A percentile compares a stretch with the other conserved stretches of the same genome.
Conservation (phyloP, 2,329 filamentous ascomycete species). For the Aspergillus sojae region DNA sequence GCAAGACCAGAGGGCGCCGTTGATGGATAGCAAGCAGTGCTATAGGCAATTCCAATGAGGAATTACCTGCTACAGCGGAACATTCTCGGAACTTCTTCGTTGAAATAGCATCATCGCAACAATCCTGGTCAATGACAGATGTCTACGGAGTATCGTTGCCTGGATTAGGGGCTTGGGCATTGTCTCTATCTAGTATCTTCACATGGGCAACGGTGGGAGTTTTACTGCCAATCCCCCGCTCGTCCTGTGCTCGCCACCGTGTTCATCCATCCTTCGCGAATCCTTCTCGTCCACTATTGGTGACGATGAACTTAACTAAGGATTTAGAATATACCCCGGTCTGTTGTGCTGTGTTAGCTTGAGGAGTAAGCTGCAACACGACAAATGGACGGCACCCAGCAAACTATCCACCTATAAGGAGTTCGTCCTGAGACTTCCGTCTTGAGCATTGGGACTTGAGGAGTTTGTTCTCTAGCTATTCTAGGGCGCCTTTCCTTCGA, state of each 20-base stretch:
- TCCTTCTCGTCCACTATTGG: conserved; percentile 3
- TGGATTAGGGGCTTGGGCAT: background rate
- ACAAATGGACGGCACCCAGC: background rate
- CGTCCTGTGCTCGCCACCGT: background rate
- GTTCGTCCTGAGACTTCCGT: conserved; percentile 11
- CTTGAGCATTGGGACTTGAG: conserved; percentile 8
- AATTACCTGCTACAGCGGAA: background rate
- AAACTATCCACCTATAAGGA: conserved; percentile 10
- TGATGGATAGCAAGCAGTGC: conserved; percentile 12
- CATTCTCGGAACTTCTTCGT: conserved; percentile 2
- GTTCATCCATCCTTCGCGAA: conserved; percentile 4
- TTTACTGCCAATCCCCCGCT: conserved; percentile 10
- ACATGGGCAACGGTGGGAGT: background rate
- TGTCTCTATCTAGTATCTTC: background rate
- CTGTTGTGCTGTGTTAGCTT: background rate
- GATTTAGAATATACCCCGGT: background rate
- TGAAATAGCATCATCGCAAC: background rate
- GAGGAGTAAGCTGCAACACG: background rate
- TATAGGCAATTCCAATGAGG: background rate
- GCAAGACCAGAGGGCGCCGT: conserved; percentile 32
- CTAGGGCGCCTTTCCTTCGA: conserved; percentile 12
- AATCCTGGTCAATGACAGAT: background rate
- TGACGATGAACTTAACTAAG: conserved; percentile 4
- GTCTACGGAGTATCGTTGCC: background rate
- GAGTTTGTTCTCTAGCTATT: conserved; percentile 19